phyloP scores from a whole-genome alignment of 345 rosid genomes.

The Camelina laxa region DNA sequence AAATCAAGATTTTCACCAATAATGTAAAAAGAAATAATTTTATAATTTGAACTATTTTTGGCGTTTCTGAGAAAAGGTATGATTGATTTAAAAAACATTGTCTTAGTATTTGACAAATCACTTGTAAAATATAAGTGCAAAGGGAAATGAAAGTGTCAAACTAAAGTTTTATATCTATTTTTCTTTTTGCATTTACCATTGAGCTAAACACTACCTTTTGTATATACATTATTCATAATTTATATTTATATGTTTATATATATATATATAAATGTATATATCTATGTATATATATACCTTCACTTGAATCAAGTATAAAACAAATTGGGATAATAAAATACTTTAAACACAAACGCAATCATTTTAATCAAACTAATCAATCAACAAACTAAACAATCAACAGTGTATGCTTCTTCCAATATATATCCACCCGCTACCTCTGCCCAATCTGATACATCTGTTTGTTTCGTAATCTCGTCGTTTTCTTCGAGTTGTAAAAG shows the following conservation, averaged over 20 bases:
- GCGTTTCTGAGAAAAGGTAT: background rate
- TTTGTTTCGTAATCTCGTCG: background rate
- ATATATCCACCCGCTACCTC: background rate
- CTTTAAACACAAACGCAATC: background rate
- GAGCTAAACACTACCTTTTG: background rate
- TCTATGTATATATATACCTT: background rate
- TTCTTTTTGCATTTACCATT: background rate
- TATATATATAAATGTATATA: too few species aligned
- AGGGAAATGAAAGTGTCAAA: background rate
- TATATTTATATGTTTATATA: background rate
- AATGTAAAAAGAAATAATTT: background rate
- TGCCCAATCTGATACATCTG: background rate
- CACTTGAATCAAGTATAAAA: background rate
- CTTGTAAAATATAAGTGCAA: too few species aligned
- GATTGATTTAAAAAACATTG: background rate
- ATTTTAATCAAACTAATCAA: too few species aligned
- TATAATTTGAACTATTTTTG: background rate
- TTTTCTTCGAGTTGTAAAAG: background rate
- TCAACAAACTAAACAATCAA: conserved; percentile 10
- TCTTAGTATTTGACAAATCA: background rate
- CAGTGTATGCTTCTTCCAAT: background rate
- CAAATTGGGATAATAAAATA: background rate
- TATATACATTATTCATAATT: too few species aligned
- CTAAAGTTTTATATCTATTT: background rate
- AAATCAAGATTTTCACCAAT: background rate